Conservation (phyloP, 805 yeast species). For the Saccharomycopsis sp. region DNA sequence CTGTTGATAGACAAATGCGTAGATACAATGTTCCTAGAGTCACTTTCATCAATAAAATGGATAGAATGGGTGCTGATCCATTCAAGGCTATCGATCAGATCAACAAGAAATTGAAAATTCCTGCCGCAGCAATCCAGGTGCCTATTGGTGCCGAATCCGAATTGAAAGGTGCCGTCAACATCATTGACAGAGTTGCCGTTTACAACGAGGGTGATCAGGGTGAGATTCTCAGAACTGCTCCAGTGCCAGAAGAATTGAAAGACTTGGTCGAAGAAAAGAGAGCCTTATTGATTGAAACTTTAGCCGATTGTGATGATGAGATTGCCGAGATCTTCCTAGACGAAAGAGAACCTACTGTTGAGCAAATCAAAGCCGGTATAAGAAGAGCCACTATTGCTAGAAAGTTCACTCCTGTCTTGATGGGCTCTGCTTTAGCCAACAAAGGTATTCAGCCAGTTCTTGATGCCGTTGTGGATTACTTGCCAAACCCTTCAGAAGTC, state of each 20-base stretch:
- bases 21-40: constrained; percentile 95
- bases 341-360: constrained; percentile 78
- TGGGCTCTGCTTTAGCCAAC: constrained; percentile 98
- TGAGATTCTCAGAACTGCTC: constrained; percentile 59
- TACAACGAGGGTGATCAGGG: constrained; percentile 91
- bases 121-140: constrained; percentile 97
- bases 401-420: constrained; percentile 96
- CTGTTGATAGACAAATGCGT: constrained; percentile 98
- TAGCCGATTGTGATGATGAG: constrained; percentile 97
- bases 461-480: constrained; percentile 70
- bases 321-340: constrained; percentile 90
- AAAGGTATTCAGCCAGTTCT: constrained; percentile 89
- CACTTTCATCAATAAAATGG: constrained; percentile 97
- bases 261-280: constrained; percentile 89
- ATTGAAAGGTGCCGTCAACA: constrained; percentile 83
- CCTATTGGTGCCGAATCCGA: constrained; percentile 93
- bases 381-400: constrained; percentile 94
- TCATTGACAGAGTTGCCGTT: constrained; percentile 78
- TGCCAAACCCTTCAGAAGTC: constrained; percentile 93
- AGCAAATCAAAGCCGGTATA: constrained; percentile 82
- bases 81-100: constrained; percentile 91
- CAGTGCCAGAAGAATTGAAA: constrained; percentile 71
- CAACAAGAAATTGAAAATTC: constrained; percentile 76
- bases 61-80: constrained; percentile 98
- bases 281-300: constrained; percentile 75